Evolutionary conservation across 495 filamentous ascomycete species (phyloP).

Genomic region (Achaetomiella virescens): DNA sequence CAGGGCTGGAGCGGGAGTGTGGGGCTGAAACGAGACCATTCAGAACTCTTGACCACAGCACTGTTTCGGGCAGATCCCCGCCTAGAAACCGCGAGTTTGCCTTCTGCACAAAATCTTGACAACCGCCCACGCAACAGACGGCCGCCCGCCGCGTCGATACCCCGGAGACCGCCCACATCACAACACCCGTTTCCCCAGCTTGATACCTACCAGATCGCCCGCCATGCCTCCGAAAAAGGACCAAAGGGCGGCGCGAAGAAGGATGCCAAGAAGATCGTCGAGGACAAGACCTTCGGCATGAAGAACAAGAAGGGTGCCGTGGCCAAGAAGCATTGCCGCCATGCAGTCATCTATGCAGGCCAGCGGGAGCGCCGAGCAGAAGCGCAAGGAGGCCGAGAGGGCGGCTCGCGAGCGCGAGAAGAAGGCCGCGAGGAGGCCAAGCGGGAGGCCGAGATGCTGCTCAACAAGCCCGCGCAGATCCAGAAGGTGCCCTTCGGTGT

Average conservation of each 20-base stretch:
- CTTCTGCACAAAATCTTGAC: constrained; percentile 13
- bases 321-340: constrained; percentile 80
- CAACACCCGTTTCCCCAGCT: neutral
- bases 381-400: constrained; percentile 86
- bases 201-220: constrained; percentile 17
- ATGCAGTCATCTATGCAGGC: constrained; percentile 63
- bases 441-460: constrained; percentile 66
- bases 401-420: constrained; percentile 75
- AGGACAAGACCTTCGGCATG: constrained; percentile 99
- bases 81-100: constrained; percentile 14
- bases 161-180: neutral
- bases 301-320: constrained; percentile 97
- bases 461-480: constrained; percentile 90
- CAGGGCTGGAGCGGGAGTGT: constrained; percentile 19
- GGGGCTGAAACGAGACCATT: constrained; percentile 11
- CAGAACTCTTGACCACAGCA: constrained; percentile 9
- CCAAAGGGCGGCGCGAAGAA: constrained; percentile 45
- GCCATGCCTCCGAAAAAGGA: constrained; percentile 91
- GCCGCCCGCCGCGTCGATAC: neutral
- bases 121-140: constrained; percentile 1
- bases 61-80: constrained; percentile 22
- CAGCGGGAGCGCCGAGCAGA: constrained; percentile 75
- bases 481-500: constrained; percentile 98
- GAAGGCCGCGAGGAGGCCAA: constrained; percentile 75
- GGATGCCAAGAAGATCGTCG: constrained; percentile 57